Percentiles rank a stretch among this genome's conserved stretches.
Conservation (phyloP, 2,329 filamentous ascomycete species). For the Volutella citrinella region DNA sequence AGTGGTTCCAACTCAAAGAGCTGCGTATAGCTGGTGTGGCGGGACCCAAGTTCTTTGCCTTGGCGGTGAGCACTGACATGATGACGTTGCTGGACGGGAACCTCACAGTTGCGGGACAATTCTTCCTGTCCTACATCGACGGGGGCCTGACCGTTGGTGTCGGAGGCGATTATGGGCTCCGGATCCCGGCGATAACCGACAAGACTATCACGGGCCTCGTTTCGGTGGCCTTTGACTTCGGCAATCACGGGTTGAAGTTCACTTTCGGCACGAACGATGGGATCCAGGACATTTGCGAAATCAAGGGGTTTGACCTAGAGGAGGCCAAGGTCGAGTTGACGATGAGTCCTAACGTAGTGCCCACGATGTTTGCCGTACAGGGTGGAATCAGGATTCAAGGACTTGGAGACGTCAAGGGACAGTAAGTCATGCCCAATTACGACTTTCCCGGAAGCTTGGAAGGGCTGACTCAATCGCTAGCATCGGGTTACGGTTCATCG, state of each 20-base stretch:
- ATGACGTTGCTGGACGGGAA: too few species aligned
- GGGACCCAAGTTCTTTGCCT: too few species aligned
- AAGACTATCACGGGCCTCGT: too few species aligned
- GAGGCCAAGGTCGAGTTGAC: not conserved
- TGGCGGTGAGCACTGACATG: too few species aligned
- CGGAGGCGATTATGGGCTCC: not conserved
- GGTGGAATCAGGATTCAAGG: not conserved
- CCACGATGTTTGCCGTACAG: not conserved
- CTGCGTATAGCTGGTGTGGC: too few species aligned
- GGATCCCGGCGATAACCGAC: not conserved
- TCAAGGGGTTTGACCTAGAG: constrained; percentile 1
- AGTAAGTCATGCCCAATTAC: not conserved
- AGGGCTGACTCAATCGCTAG: too few species aligned
- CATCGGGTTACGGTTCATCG: not conserved
- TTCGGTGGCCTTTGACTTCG: too few species aligned
- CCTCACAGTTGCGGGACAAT: too few species aligned
- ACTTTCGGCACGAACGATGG: not conserved
- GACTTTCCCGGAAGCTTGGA: too few species aligned
- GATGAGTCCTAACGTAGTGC: not conserved
- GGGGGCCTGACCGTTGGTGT: not conserved
- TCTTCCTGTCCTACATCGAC: constrained; percentile 1
- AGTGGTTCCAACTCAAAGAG: too few species aligned
- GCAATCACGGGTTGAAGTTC: not conserved
- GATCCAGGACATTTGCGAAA: not conserved
- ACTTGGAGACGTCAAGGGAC: not conserved